A percentile compares a stretch with the other conserved stretches of the same genome.
Evolutionary conservation across 140 eudicot genomes (phyloP).

Genomic region (Stevia rebaudiana): DNA sequence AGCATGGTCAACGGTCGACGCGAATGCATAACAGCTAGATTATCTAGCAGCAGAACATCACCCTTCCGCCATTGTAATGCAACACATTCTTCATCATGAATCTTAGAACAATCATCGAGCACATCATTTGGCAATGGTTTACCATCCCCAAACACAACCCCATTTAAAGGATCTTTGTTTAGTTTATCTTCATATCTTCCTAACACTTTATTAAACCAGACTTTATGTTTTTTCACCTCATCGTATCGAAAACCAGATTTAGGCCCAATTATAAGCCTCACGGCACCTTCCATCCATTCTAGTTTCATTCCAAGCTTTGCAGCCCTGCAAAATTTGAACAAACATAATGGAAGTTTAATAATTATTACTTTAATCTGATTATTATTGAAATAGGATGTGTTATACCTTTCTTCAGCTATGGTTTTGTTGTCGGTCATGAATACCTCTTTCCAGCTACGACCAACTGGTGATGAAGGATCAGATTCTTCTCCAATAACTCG

Average conservation of each 20-base stretch:
- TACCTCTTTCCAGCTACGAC: constrained; percentile 73
- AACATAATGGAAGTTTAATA: not conserved
- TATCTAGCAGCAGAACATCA: constrained; percentile 51
- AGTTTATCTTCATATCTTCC: constrained; percentile 41
- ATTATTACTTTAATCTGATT: not conserved
- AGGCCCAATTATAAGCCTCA: constrained; percentile 50
- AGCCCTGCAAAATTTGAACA: constrained; percentile 40
- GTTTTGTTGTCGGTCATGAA: constrained; percentile 55
- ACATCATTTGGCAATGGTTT: constrained; percentile 38
- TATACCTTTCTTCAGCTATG: constrained; percentile 65
- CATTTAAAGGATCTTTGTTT: constrained; percentile 45
- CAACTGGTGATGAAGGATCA: constrained; percentile 63
- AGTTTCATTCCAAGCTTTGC: constrained; percentile 58
- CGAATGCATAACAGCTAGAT: constrained; percentile 56
- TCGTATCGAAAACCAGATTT: constrained; percentile 40
- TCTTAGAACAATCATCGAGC: constrained; percentile 33
- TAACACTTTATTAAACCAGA: constrained; percentile 58
- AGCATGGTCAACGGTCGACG: constrained; percentile 41
- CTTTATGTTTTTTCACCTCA: constrained; percentile 41
- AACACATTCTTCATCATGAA: constrained; percentile 55
- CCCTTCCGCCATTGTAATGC: constrained; percentile 69
- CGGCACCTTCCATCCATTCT: constrained; percentile 60
- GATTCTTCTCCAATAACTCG: constrained; percentile 60
- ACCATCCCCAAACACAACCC: constrained; percentile 53
- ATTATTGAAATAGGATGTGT: not conserved